Evolutionary conservation across 2,329 filamentous ascomycete species (phyloP).

Genomic region (Colletotrichum noveboracense): DNA sequence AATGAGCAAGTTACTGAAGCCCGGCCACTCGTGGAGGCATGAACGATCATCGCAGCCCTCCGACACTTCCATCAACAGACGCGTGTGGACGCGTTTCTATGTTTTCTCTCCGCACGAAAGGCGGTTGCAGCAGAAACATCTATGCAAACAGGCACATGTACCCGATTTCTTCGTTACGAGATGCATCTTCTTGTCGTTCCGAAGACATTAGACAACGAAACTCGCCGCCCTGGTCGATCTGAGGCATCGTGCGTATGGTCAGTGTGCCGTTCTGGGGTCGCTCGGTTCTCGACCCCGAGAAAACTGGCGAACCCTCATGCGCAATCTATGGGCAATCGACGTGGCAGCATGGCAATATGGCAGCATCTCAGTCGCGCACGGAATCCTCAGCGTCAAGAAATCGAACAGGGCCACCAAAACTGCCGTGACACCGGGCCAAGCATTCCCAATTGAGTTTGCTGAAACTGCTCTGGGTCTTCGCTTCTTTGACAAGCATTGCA

Average conservation of each 20-base stretch:
- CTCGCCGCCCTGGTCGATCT: no score
- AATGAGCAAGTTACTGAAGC: neutral
- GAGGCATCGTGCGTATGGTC: neutral
- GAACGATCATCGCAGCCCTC: constrained; percentile 5
- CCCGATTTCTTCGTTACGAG: neutral
- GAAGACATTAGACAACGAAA: neutral
- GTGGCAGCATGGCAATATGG: neutral
- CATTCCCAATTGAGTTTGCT: constrained; percentile 15
- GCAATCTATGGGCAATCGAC: neutral
- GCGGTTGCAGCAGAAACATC: neutral
- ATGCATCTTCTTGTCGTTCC: neutral
- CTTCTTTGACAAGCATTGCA: constrained; percentile 18
- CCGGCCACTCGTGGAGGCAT: neutral
- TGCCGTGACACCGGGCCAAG: constrained; percentile 18
- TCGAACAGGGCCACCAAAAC: constrained; percentile 1
- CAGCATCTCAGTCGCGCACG: neutral
- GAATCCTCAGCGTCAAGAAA: neutral
- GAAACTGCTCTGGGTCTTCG: constrained; percentile 8
- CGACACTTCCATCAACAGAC: neutral
- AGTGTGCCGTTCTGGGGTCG: neutral
- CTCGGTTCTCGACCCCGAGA: neutral
- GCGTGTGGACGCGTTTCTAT: neutral
- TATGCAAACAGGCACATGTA: neutral
- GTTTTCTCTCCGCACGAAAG: neutral
- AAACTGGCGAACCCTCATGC: neutral